Evolutionary conservation across 116 monocot genomes (phyloP), one percentile per base, ranked within the genome.

Genomic region (Phalaenopsis hybrid): DNA sequence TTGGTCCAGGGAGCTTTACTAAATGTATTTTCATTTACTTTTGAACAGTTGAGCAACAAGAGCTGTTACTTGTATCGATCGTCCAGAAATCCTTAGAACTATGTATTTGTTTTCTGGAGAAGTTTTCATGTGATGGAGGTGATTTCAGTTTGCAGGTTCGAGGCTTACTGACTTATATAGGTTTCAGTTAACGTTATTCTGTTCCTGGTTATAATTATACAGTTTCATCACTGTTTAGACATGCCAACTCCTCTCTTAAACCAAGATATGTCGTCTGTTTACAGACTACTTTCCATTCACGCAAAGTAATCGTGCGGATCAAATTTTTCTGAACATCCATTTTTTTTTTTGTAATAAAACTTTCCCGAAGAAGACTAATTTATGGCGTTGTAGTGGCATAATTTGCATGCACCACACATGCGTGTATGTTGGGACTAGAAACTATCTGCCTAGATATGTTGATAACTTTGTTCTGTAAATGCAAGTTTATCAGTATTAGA

Each of bases 111-210:
- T 80, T 80, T 75, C 72, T 96, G 45, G 94, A 96, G 87, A 89
- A 84, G 74, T 89, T 84, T 44, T 31, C 76, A 41, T 88, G 80
- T 57, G 87, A 88, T 31, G 80, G 84, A 7, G 87, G 81, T 57
- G 94, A 96, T 88, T 79, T 91, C 75, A 87, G 87, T 45, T 89
- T 92, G 81, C 86, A 91, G 96, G 94, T 92, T 75, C 44, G 79
- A 52, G 44, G 55, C 57, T 63, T 61, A 18, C 31, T 70, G 3
- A 31, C 10, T 49, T 50, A 6, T 44, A 9, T n/a, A 28, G 37
- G 65, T 16, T 79, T 15, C 44, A 44, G 4, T 16, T 79, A 44
- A 44, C 4, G 3, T 58, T 68, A 41, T 43, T 63, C 20, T 44
- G 21, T n/a, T 28, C 1, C 9, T 75, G 34, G 55, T 57, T 3